Evolutionary conservation across 371 early-diverging fungal species (phyloP).

Genomic region (Saksenaea oblongispora): DNA sequence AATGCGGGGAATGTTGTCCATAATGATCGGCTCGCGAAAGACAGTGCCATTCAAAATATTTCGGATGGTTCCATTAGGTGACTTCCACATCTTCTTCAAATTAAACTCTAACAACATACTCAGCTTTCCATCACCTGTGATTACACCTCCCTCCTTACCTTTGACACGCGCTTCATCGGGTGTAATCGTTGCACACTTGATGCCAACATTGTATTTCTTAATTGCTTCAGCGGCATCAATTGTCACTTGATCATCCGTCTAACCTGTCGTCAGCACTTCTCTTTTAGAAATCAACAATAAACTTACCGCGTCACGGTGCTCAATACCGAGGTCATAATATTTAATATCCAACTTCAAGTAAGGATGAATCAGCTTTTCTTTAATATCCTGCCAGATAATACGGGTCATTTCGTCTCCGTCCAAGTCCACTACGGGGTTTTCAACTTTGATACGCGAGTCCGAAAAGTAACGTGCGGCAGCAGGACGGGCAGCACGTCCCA

Average conservation of each 20-base stretch:
- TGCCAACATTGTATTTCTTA: conserved; percentile 91
- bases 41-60: conserved; percentile 94
- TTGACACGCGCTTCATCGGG: conserved; percentile 91
- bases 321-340: conserved; percentile 92
- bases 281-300: not conserved
- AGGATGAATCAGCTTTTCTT: conserved; percentile 91
- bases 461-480: conserved; percentile 30
- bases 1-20: conserved; percentile 85
- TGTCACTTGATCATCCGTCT: conserved; percentile 72
- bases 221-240: conserved; percentile 93
- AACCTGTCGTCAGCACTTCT: not conserved
- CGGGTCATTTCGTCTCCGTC: conserved; percentile 99
- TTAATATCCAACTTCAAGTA: conserved; percentile 87
- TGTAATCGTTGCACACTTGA: conserved; percentile 97
- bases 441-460: conserved; percentile 66
- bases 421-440: conserved; percentile 85
- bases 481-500: conserved; percentile 16
- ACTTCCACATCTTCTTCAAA: conserved; percentile 93
- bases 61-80: conserved; percentile 95
- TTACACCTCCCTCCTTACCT: conserved; percentile 32
- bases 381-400: conserved; percentile 94
- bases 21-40: conserved; percentile 93
- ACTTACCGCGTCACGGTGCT: conserved; percentile 81
- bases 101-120: conserved; percentile 67
- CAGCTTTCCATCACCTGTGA: not conserved